Base-by-base conservation (phyloP, 176 grass and related monocot species). In the Lolium rigidum region DNA sequence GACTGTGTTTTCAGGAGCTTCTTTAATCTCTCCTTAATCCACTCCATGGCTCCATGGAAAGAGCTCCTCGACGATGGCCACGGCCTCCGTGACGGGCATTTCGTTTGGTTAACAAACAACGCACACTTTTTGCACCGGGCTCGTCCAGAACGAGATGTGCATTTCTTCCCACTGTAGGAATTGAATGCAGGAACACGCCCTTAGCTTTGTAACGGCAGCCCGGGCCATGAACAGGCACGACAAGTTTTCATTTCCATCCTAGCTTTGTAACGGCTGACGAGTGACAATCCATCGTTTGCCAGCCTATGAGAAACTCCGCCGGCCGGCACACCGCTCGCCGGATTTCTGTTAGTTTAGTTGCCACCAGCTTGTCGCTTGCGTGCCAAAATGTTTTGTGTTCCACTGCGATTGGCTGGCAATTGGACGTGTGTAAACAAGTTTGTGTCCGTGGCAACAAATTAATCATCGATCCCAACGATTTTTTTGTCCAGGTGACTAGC, bases 231-330 rank as follows among this genome's bases (percentile, higher is more conserved):
- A 35, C 31, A 35, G 31, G 31, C 31, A 35, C 2, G 31, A 35
- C 31, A 35, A 35, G 41, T 43, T 43, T 43, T 43, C 48, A 55
- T 17, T 24, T 64, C 9, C 22, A 64, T 0, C 61, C 22, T 64
- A 56, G 24, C 16, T 67, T 74, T 25, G 68, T 20, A 39, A 22
- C 46, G 16, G 22, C 59, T 20, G 25, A 50, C 20, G 9, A 21
- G 56, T 59, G 31, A 52, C 67, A 73, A n/a, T 39, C 44, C 22
- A 8, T 16, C 69, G 4, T 72, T 14, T 24, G n/a, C 43, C n/a
- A 61, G 11, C 60, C 3, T 57, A 22, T 74, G 37, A 48, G 56
- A 49, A 74, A 41, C 74, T 83, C 72, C 64, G 80, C 44, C 76
- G 46, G 46, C 18, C 18, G 56, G 44, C 55, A 21, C 5, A 21